Evolutionary conservation across 306 rosid genomes (phyloP).

Genomic region (Bauhinia variegata): DNA sequence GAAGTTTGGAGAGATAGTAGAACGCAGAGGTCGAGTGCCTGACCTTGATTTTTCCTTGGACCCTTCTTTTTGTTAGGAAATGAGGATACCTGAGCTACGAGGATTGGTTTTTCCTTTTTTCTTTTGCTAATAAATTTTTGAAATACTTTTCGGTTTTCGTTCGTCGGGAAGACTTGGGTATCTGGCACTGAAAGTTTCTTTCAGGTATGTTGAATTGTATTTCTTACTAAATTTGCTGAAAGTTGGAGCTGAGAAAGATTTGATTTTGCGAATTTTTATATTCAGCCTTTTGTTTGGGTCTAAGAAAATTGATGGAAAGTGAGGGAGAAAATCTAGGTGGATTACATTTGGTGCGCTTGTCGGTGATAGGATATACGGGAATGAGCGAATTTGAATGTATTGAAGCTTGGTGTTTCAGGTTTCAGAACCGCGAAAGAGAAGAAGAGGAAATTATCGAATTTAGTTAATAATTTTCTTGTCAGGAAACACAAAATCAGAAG

Average conservation of each 20-base stretch:
- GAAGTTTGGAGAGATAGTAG: slow-evolving; percentile 43
- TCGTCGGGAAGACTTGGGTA: slow-evolving; percentile 22
- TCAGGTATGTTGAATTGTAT: slow-evolving; percentile 52
- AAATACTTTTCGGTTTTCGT: background rate
- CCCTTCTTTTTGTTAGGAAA: slow-evolving; percentile 6
- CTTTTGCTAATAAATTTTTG: background rate
- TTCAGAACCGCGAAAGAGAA: slow-evolving; percentile 1
- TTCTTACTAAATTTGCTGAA: slow-evolving; percentile 10
- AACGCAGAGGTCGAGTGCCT: slow-evolving; percentile 34
- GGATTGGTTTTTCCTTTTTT: slow-evolving; percentile 5
- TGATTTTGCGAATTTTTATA: slow-evolving; percentile 22
- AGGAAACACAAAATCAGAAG: slow-evolving; percentile 19
- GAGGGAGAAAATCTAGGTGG: background rate
- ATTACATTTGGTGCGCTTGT: background rate
- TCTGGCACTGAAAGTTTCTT: background rate
- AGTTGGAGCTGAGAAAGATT: slow-evolving; percentile 11
- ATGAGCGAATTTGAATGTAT: slow-evolving; percentile 21
- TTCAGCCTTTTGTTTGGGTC: slow-evolving; percentile 31
- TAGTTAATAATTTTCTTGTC: slow-evolving; percentile 28
- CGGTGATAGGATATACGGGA: slow-evolving; percentile 18
- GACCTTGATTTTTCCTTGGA: slow-evolving; percentile 3
- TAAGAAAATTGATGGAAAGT: slow-evolving; percentile 31
- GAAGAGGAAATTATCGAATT: slow-evolving; percentile 29
- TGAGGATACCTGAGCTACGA: slow-evolving; percentile 33
- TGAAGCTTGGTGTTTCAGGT: slow-evolving; percentile 17